Percentiles rank a stretch among this genome's conserved stretches.
These are phyloP conservation scores for Fusarium piperis DNA, from an alignment of 2,329 filamentous ascomycete genomes.

Conservation along the genomic window DNA sequence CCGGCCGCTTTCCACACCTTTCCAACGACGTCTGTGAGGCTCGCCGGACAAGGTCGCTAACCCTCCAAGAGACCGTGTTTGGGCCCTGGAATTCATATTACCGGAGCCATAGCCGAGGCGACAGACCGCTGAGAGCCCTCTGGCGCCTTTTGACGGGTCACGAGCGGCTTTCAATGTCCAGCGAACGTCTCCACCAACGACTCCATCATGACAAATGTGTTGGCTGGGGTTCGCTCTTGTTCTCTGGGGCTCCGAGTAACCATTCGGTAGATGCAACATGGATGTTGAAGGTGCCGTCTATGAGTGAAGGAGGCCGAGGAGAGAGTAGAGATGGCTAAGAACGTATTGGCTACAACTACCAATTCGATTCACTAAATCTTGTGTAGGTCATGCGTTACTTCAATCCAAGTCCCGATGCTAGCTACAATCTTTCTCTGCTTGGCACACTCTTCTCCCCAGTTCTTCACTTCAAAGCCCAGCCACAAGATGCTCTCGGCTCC, in stretches of 20 bases:
- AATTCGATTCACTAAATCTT: neutral
- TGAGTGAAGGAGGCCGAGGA: neutral
- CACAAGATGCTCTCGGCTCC: neutral
- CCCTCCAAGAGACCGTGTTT: constrained; percentile 12
- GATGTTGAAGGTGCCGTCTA: neutral
- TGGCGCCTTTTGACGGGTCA: constrained; percentile 24
- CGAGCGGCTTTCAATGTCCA: constrained; percentile 36
- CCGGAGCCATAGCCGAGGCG: constrained; percentile 37
- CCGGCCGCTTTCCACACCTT: constrained; percentile 48
- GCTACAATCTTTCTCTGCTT: neutral
- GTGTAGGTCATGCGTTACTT: neutral
- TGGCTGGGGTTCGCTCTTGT: constrained; percentile 32
- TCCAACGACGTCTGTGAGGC: constrained; percentile 48
- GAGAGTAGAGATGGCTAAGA: neutral
- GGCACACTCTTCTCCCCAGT: neutral
- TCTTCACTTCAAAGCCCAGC: neutral
- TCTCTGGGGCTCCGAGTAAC: neutral
- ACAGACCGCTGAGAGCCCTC: neutral
- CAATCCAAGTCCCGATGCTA: neutral
- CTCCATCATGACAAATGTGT: constrained; percentile 37
- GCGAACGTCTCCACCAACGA: constrained; percentile 18
- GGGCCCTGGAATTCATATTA: constrained; percentile 29
- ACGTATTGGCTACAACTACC: neutral
- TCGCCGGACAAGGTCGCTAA: constrained; percentile 11
- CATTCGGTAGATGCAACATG: neutral